Evolutionary conservation across 345 rosid genomes (phyloP).

Genomic region (Mercurialis annua): DNA sequence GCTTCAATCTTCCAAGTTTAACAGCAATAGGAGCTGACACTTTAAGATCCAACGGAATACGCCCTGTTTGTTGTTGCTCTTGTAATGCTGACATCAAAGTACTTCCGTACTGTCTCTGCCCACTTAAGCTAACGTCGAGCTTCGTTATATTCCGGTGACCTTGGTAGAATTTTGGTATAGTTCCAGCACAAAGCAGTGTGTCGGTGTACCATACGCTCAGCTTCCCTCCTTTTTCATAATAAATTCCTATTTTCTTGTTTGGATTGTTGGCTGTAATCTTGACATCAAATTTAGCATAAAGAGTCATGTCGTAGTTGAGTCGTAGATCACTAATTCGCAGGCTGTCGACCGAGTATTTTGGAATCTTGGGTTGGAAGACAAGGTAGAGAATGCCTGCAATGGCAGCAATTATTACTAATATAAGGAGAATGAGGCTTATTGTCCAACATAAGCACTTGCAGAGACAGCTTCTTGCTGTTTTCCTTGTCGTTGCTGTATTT

Average conservation of each 20-base stretch:
- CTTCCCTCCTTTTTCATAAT: slow-evolving; percentile 64
- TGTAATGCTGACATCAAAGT: slow-evolving; percentile 68
- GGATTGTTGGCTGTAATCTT: slow-evolving; percentile 82
- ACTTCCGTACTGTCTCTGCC: slow-evolving; percentile 56
- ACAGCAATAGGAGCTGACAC: slow-evolving; percentile 64
- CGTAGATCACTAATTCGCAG: slow-evolving; percentile 57
- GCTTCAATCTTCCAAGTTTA: slow-evolving; percentile 65
- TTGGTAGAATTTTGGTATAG: slow-evolving; percentile 77
- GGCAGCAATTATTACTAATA: slow-evolving; percentile 43
- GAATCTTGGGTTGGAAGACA: slow-evolving; percentile 65
- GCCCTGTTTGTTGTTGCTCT: slow-evolving; percentile 79
- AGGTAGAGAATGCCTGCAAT: slow-evolving; percentile 54
- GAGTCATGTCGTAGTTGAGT: slow-evolving; percentile 59
- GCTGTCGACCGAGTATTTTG: slow-evolving; percentile 63
- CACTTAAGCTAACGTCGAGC: slow-evolving; percentile 52
- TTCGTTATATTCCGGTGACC: slow-evolving; percentile 70
- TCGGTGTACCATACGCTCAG: slow-evolving; percentile 64
- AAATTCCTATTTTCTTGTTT: slow-evolving; percentile 75
- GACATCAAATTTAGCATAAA: slow-evolving; percentile 64
- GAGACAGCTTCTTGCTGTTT: slow-evolving; percentile 37
- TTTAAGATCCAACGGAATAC: slow-evolving; percentile 69
- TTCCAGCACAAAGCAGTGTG: slow-evolving; percentile 63
- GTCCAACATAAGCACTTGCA: slow-evolving; percentile 68
- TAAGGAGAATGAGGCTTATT: slow-evolving; percentile 42
- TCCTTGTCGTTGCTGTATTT: neutral